These are phyloP conservation scores for Sugiyamaella chiloensis DNA, from an alignment of 805 yeast species.

Conservation along the genomic window DNA sequence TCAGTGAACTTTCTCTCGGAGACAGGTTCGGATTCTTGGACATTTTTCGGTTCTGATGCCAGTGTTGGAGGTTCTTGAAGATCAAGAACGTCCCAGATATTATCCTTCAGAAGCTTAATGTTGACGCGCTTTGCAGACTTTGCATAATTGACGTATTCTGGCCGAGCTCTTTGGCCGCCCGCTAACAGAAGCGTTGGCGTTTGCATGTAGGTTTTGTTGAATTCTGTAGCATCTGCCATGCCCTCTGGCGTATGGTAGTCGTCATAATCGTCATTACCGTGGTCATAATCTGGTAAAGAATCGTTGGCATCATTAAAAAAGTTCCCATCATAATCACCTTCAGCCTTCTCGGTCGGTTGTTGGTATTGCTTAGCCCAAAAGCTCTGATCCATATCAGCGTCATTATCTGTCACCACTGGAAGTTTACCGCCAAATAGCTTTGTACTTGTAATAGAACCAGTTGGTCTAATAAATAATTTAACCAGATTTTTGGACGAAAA, in stretches of 20 bases:
- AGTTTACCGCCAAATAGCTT: slow-evolving; percentile 7
- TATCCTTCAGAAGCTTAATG: slow-evolving; percentile 66
- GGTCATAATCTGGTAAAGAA: slow-evolving; percentile 13
- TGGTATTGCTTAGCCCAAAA: slow-evolving; percentile 67
- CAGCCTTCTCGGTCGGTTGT: slow-evolving; percentile 23
- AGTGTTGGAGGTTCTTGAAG: slow-evolving; percentile 7
- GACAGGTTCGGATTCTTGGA: slow-evolving; percentile 21
- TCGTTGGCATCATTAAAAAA: slow-evolving; percentile 35
- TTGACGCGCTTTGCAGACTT: slow-evolving; percentile 77
- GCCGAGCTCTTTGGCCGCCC: slow-evolving; percentile 23
- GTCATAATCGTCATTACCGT: slow-evolving; percentile 15
- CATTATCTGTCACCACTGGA: slow-evolving; percentile 13
- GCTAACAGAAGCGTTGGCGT: slow-evolving; percentile 8
- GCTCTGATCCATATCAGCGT: slow-evolving; percentile 53
- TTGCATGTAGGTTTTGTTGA: slow-evolving; percentile 6
- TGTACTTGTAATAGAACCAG: slow-evolving; percentile 18
- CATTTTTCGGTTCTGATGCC: neutral
- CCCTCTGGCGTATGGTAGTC: slow-evolving; percentile 7
- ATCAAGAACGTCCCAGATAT: slow-evolving; percentile 58
- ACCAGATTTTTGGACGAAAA: slow-evolving; percentile 69
- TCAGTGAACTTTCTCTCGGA: slow-evolving; percentile 40
- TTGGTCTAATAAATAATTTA: slow-evolving; percentile 66
- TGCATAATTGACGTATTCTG: slow-evolving; percentile 52
- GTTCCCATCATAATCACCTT: slow-evolving; percentile 29
- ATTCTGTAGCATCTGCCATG: neutral